Conservation (phyloP, 1,284 basidiomycete genomes). For the Ganoderma resinaceum region DNA sequence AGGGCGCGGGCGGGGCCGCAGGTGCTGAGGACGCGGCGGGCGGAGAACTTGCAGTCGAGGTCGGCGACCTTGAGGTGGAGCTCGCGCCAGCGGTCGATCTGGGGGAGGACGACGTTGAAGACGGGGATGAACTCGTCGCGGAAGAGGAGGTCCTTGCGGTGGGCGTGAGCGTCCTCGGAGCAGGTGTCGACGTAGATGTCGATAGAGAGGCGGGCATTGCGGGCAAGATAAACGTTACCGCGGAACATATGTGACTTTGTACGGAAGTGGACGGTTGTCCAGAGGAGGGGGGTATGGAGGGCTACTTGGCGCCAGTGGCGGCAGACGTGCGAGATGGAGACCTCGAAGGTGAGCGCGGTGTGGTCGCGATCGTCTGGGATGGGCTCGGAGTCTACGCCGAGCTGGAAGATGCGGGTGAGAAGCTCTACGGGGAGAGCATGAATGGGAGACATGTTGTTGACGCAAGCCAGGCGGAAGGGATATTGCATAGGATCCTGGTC, state of each 20-base stretch:
- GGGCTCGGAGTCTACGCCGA: conserved; percentile 55
- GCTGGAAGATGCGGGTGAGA: conserved; percentile 57
- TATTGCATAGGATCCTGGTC: conserved; percentile 19
- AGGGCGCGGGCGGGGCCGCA: conserved; percentile 59
- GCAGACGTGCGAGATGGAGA: conserved; percentile 61
- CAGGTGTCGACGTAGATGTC: conserved; percentile 66
- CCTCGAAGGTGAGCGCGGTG: conserved; percentile 51
- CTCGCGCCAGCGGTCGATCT: conserved; percentile 60
- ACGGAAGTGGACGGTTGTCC: conserved; percentile 61
- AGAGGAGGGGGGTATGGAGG: conserved; percentile 54
- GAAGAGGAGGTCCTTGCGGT: conserved; percentile 54
- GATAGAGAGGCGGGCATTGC: conserved; percentile 47
- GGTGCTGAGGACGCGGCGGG: conserved; percentile 54
- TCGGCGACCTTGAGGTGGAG: conserved; percentile 65
- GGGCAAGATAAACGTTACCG: conserved; percentile 52
- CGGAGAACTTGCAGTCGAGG: conserved; percentile 58
- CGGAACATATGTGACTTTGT: conserved; percentile 55
- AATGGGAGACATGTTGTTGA: conserved; percentile 40
- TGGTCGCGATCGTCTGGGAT: conserved; percentile 45
- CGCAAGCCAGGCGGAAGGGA: conserved; percentile 17
- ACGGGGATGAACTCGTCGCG: conserved; percentile 50
- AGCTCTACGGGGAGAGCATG: conserved; percentile 62
- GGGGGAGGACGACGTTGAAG: conserved; percentile 55
- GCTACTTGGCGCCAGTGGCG: conserved; percentile 60
- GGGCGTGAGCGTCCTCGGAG: conserved; percentile 49